Base-by-base conservation (phyloP, 2,329 filamentous ascomycete species). In the Ustilaginoidea virens region DNA sequence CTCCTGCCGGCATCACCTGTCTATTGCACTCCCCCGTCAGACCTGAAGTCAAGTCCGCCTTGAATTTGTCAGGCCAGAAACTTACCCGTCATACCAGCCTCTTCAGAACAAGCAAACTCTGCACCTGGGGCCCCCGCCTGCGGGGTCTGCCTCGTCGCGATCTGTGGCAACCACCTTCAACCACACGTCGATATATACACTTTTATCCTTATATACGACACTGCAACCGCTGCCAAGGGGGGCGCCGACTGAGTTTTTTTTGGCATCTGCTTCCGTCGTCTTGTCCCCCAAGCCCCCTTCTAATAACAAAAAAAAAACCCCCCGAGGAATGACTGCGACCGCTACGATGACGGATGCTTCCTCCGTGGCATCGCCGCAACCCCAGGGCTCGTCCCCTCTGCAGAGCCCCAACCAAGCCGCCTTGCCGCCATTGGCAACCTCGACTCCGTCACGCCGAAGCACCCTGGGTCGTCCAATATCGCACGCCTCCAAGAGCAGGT, bases 401-500 rank as follows among this genome's bases (percentile, higher is more conserved):
- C 47, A 56, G 37, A 69, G 65, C 46, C 51, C 64, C 33, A 66
- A 60, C 41, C 65, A 66, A 42, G 58, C 69, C 40, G 48, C 64
- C 33, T 55, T 73, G 36, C 60, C 67, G 36, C 67, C 68, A 22
- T 48, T 73, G 36, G 63, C 70, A 40, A 70, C 69, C 30, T 69
- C 70, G 29, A 60, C 68, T 33, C 55, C 61, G 30, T 49, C 63
- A 37, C 73, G 67, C 46, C 66, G 69, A 48, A 63, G 74, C 46
- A 68, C 61, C 44, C 53, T 69, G 34, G 64, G 75, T 43, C 45
- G 74, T 41, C 76, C 80, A 40, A 68, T 71, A 53, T 83, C 80
- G 45, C 80, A 83, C 46, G 80, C 75, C 44, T 76, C 78, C 37
- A 86, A 75, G 55, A 80, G 81, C 48, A 72, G 85, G 32, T 63